These are phyloP conservation scores for Ajuga chamaepitys DNA, from an alignment of 257 asterid genomes.

Conservation along the genomic window DNA sequence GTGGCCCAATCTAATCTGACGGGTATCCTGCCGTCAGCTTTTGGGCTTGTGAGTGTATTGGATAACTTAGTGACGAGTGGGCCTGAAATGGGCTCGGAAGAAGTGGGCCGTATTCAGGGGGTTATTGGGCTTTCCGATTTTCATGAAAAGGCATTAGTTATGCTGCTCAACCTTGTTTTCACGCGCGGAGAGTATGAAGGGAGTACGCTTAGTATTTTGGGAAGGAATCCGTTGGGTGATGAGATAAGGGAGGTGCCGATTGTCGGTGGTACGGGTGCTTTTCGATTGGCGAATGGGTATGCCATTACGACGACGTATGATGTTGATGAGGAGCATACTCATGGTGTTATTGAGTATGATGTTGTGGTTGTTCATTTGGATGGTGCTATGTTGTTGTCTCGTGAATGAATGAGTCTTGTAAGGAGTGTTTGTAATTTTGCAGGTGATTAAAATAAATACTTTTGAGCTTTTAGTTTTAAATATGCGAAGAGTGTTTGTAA, in stretches of 20 bases:
- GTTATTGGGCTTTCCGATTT: slow-evolving; percentile 21
- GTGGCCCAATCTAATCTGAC: slow-evolving; percentile 15
- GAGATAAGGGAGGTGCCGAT: slow-evolving; percentile 18
- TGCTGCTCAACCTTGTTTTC: slow-evolving; percentile 25
- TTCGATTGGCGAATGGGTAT: slow-evolving; percentile 29
- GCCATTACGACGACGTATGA: slow-evolving; percentile 2
- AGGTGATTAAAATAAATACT: no score
- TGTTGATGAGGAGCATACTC: slow-evolving; percentile 1
- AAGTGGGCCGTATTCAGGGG: slow-evolving; percentile 34
- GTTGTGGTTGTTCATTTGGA: slow-evolving; percentile 3
- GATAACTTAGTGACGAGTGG: slow-evolving; percentile 23
- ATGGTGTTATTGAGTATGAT: slow-evolving; percentile 9
- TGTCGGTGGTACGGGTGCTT: slow-evolving; percentile 34
- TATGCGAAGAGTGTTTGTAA: no score
- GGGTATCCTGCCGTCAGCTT: slow-evolving; percentile 4
- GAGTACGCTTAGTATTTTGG: slow-evolving; percentile 25
- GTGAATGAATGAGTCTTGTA: no score
- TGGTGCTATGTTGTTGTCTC: not conserved
- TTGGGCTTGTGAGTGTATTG: slow-evolving; percentile 7
- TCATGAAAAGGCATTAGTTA: slow-evolving; percentile 12
- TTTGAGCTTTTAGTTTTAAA: no score
- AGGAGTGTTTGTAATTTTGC: no score
- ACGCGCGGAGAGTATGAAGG: slow-evolving; percentile 22
- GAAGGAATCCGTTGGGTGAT: slow-evolving; percentile 12
- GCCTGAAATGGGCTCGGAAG: slow-evolving; percentile 5